Evolutionary conservation across 1,284 basidiomycete genomes (phyloP), one percentile per base, ranked within the genome.

Genomic region (Termitomyces sp.): DNA sequence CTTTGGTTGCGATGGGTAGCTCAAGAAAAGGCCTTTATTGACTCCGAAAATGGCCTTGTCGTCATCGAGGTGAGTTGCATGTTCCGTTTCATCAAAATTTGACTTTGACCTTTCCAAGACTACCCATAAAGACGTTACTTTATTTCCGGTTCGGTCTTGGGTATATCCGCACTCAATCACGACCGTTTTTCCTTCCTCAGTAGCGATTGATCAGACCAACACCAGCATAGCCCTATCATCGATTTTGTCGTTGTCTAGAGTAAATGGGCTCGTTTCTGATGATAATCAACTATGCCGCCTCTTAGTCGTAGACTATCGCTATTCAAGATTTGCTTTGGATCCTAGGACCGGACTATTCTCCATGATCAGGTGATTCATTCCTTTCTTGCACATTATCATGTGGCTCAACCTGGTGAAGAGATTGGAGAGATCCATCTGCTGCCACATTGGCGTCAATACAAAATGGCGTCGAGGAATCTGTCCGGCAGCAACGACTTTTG

Each of bases 391-490:
- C 3, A 37, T 54, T 30, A 50, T 47, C 40, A 47, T 49, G 41
- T 56, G 28, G 40, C 49, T 47, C 50, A 53, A 16, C 31, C 16
- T 41, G 16, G 44, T 47, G 19, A 61, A 94, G 94, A 62, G 88
- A 97, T 61, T 99, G 97, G 97, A 80, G 93, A 56, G 96, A 99
- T 68, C 78, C 83, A 0, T 72, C 75, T 9, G 95, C 93, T 91
- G 80, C 78, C 1, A 80, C 81, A 5, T 67, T 84, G 7, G 66
- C 72, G 38, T 72, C 79, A 13, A 82, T 93, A 5, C 82, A 86
- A 52, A 68, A 69, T 42, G 93, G 93, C 2, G 66, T 96, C 4
- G 68, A 72, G 19, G 70, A 75, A 54, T 56, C 65, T 39, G 76
- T 78, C 1, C 77, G 84, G 49, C 67, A 76, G 33, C 91, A 96